Conservation (phyloP, 2,329 filamentous ascomycete species). For the Intubia oerlemansii region DNA sequence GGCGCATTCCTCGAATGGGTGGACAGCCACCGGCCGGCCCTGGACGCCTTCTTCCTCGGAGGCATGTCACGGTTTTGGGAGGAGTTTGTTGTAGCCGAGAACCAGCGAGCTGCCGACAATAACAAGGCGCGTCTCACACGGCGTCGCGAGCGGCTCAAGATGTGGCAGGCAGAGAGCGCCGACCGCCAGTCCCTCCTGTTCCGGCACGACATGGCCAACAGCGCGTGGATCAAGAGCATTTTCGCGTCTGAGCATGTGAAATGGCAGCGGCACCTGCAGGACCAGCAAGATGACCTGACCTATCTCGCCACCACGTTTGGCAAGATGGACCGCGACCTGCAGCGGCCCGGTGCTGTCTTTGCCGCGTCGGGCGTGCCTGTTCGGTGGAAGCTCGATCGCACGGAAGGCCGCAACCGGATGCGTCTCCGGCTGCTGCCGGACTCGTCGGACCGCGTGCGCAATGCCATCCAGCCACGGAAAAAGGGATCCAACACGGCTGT, state of each 20-base stretch:
- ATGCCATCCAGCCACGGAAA: slow-evolving; percentile 73
- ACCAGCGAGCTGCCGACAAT: slow-evolving; percentile 56
- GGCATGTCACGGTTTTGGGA: slow-evolving; percentile 72
- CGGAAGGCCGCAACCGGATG: slow-evolving; percentile 91
- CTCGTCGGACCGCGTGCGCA: slow-evolving; percentile 34
- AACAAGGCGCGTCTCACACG: slow-evolving; percentile 48
- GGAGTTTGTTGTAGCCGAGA: slow-evolving; percentile 65
- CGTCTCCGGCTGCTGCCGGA: slow-evolving; percentile 72
- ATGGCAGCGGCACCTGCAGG: slow-evolving; percentile 71
- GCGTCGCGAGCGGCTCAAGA: slow-evolving; percentile 61
- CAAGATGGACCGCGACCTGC: slow-evolving; percentile 59
- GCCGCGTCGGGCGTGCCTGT: slow-evolving; percentile 27
- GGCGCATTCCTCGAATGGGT: slow-evolving; percentile 77
- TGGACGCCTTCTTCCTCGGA: slow-evolving; percentile 68
- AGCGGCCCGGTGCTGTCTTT: slow-evolving; percentile 63
- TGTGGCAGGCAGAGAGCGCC: slow-evolving; percentile 53
- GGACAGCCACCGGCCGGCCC: slow-evolving; percentile 53
- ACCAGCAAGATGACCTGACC: slow-evolving; percentile 73
- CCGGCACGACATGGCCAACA: slow-evolving; percentile 71
- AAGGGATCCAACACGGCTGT: too few species aligned
- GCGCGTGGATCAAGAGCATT: slow-evolving; percentile 88
- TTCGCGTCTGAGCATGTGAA: slow-evolving; percentile 83
- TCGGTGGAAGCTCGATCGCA: slow-evolving; percentile 89
- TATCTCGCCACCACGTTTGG: slow-evolving; percentile 58
- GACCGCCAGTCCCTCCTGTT: slow-evolving; percentile 50